Evolutionary conservation across 805 yeast species (phyloP).

Genomic region (Blastobotrys peoriensis): DNA sequence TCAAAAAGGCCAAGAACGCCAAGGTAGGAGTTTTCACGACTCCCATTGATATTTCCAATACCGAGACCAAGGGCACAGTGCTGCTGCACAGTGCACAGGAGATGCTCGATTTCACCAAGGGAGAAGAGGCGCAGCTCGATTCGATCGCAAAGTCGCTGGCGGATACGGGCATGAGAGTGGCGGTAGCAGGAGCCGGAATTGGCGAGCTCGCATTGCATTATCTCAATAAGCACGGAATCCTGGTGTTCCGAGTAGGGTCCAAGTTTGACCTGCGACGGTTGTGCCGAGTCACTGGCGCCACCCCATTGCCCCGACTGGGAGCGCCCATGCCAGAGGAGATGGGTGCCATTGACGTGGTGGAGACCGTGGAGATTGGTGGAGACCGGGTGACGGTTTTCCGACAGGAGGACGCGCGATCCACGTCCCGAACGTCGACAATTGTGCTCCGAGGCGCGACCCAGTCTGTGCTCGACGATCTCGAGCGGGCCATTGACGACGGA

Average conservation of each 20-base stretch:
- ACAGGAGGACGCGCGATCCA: slow-evolving; percentile 46
- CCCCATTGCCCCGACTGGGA: slow-evolving; percentile 89
- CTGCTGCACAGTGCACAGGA: slow-evolving; percentile 92
- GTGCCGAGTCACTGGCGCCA: slow-evolving; percentile 95
- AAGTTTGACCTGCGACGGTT: slow-evolving; percentile 92
- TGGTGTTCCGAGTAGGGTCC: slow-evolving; percentile 84
- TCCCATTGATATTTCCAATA: slow-evolving; percentile 89
- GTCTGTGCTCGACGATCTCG: slow-evolving; percentile 87
- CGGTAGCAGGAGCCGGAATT: slow-evolving; percentile 89
- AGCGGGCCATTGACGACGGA: slow-evolving; percentile 96
- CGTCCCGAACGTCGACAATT: slow-evolving; percentile 85
- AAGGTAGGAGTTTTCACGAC: slow-evolving; percentile 91
- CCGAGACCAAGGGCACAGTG: slow-evolving; percentile 99
- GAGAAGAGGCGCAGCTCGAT: slow-evolving; percentile 93
- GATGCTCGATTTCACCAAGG: slow-evolving; percentile 92
- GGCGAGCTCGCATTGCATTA: slow-evolving; percentile 94
- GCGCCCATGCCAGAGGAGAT: slow-evolving; percentile 94
- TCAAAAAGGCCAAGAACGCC: slow-evolving; percentile 61
- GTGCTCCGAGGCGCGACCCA: slow-evolving; percentile 95
- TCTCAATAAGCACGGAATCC: slow-evolving; percentile 75
- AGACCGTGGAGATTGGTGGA: slow-evolving; percentile 92
- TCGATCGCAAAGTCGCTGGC: slow-evolving; percentile 72
- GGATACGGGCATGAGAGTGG: slow-evolving; percentile 80
- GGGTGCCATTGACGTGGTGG: slow-evolving; percentile 82
- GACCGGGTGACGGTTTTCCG: slow-evolving; percentile 93